These are phyloP conservation scores for Colletotrichum tanaceti DNA, from an alignment of 2,329 filamentous ascomycete genomes.

Conservation along the genomic window DNA sequence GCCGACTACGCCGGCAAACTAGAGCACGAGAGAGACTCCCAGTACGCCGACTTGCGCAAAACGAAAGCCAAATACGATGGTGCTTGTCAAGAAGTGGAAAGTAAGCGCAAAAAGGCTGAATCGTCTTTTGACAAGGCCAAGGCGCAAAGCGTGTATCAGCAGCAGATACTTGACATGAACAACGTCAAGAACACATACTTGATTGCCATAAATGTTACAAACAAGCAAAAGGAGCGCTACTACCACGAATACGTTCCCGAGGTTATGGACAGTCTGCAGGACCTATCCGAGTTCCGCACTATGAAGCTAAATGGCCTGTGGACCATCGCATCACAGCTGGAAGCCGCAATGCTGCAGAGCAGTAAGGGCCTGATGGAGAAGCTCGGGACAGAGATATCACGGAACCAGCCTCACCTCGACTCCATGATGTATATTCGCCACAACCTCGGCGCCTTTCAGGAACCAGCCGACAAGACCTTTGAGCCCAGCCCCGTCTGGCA, in stretches of 20 bases:
- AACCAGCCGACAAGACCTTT: constrained; percentile 86
- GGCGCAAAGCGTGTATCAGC: constrained; percentile 89
- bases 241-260: constrained; percentile 98
- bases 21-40: constrained; percentile 86
- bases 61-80: constrained; percentile 93
- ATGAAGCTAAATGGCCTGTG: constrained; percentile 87
- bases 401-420: constrained; percentile 89
- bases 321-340: constrained; percentile 82
- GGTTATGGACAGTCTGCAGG: constrained; percentile 90
- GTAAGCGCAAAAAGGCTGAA: constrained; percentile 93
- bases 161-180: constrained; percentile 94
- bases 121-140: constrained; percentile 94
- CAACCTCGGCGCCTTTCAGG: constrained; percentile 84
- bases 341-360: constrained; percentile 80
- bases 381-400: constrained; percentile 81
- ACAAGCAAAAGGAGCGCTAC: constrained; percentile 97
- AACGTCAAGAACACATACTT: constrained; percentile 99
- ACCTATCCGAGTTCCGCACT: constrained; percentile 90
- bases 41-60: constrained; percentile 88
- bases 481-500: constrained; percentile 98
- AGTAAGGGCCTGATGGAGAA: constrained; percentile 79
- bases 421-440: constrained; percentile 98
- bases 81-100: constrained; percentile 94
- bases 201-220: constrained; percentile 95
- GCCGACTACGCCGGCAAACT: constrained; percentile 88